Evolutionary conservation across 164 flowering plant species (phyloP).

Genomic region (Sedum album): DNA sequence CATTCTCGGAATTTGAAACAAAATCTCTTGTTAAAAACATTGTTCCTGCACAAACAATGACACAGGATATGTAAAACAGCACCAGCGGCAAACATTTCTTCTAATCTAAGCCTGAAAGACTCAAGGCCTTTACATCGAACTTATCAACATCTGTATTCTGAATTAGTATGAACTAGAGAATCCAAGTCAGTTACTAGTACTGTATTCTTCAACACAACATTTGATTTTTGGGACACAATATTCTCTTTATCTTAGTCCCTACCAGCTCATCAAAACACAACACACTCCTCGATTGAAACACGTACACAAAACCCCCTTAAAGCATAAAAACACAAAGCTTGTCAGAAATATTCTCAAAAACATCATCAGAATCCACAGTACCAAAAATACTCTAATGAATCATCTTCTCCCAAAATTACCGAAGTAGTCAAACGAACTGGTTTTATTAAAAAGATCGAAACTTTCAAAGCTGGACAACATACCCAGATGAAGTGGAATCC

Average conservation of each 20-base stretch:
- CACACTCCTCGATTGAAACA: background rate
- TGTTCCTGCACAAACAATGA: background rate
- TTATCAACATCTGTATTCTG: background rate
- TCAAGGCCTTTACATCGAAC: background rate
- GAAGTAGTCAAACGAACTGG: background rate
- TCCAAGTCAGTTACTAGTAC: slow-evolving; percentile 17
- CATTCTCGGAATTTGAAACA: no score
- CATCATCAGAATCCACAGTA: no score
- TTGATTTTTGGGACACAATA: slow-evolving; percentile 38
- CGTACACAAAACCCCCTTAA: background rate
- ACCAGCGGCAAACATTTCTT: background rate
- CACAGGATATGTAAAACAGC: background rate
- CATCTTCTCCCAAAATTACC: background rate
- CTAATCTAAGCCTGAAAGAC: background rate
- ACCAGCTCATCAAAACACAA: background rate
- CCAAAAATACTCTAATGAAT: background rate
- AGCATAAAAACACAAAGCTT: background rate
- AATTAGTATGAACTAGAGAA: slow-evolving; percentile 7
- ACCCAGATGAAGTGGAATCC: background rate
- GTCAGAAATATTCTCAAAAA: no score
- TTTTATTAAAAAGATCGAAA: background rate
- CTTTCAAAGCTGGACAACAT: background rate
- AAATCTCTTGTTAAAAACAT: background rate
- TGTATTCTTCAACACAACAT: slow-evolving; percentile 32
- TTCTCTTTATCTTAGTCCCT: slow-evolving; percentile 14